Evolutionary conservation across 73 alveolate species (phyloP), one percentile per base, ranked within the genome.

Genomic region (Tetrahymena elliotti): DNA sequence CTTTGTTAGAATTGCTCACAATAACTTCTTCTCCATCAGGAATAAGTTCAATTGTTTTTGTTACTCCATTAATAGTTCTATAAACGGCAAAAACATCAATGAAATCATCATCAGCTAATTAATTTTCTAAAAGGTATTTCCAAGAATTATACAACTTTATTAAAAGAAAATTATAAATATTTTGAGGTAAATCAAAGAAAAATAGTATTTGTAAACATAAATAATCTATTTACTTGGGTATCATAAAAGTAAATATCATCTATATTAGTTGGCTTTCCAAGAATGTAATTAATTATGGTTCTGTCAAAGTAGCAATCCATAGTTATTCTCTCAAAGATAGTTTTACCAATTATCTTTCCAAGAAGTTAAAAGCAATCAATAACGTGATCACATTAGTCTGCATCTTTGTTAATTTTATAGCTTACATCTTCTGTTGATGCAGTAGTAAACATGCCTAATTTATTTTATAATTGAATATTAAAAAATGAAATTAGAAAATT

Each of bases 301-400:
- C 94, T 68, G 53, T 94, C 95, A 18, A 98, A 96, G 41, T 93
- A 95, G 35, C 95, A 93, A 41, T 95, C 93, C 31, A 98, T 93
- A 16, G 99, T 98, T 22, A 97, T 97, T 82, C 98, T 98, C 41
- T 98, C 99, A 96, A 97, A 98, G 35, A 97, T 54, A 33, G 98
- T 97, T 95, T 98, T 98, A 13, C 99, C 99, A 18, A 98, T 93
- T 12, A 98, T 96, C 84, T 84, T 96, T 3, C 99, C 99, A 6
- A 97, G 97, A 93, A 98, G 96, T 93, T 53, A 94, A 93, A 83
- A 96, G 94, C 94, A 96, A 92, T 54, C 97, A 53, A 94, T 84
- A 88, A 93, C 41, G 82, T 83, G 97, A 47, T 94, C 96, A 47
- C 93, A 94, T 11, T 68, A 40, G 22, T 94, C 96, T 6, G 96